Base-by-base conservation (phyloP, 805 yeast species). In the Suhomyces canberraensis region DNA sequence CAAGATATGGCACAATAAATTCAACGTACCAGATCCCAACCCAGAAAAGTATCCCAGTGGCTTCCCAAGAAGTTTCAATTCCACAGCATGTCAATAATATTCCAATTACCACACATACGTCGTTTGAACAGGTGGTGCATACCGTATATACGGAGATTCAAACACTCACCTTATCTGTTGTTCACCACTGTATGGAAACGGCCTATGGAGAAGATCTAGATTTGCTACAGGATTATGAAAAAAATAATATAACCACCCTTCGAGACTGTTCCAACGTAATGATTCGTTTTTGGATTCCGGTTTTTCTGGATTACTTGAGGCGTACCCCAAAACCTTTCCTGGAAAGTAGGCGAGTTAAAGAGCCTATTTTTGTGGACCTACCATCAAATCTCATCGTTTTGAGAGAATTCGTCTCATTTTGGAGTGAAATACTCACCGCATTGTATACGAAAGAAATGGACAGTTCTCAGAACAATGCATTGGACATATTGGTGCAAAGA, bases 171-270 rank as follows among this genome's bases (percentile, higher is more conserved):
- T 44, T 64, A 11, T 71, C 73, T 1, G 74, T 78, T 1, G 61
- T 81, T 2, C 78, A 75, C 31, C 55, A 54, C 32, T 73, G 75
- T 11, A 70, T 85, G 75, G 52, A 49, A n/a, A 51, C 60, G 3
- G 78, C 69, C 29, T 84, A 74, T 51, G 87, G 76, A 0, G 78
- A 73, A 3, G 86, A 81, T 31, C 40, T 77, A 11, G 74, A 64
- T 2, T 51, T 79, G 25, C 42, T 80, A 3, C 45, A 50, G 19
- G 79, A 71, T 1, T 82, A 78, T 50, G 57, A 71, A 16, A 60
- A 64, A 8, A 45, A 56, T 11, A 24, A 49, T 2, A 44, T 75
- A 1, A 27, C 25, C 0, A 56, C 61, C 7, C 46, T 83, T n/a
- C 33, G 28, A 2, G 78, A 72, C 37, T 69, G 78, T 16, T 56